Conservation (phyloP, 176 grass and related monocot species). For the Saccharum spontaneum region DNA sequence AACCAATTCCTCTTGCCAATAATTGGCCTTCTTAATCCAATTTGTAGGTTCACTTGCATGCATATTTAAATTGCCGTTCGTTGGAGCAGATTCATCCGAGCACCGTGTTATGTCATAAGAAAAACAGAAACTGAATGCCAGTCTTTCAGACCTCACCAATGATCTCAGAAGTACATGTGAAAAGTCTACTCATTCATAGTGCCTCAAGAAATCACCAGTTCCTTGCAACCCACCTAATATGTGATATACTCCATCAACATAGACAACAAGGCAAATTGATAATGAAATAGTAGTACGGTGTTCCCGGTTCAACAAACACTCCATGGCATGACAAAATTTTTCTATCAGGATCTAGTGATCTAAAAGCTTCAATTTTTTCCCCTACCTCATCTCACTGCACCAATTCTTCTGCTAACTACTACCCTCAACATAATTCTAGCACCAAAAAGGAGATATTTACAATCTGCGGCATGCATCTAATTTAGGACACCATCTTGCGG, state of each 20-base stretch:
- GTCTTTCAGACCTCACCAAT: neutral
- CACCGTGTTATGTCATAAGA: conserved; percentile 2
- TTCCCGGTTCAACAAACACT: conserved; percentile 21
- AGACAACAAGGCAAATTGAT: conserved; percentile 10
- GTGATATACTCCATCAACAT: neutral
- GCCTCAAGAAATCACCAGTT: neutral
- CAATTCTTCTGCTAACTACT: conserved; percentile 23
- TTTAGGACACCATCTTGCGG: conserved; percentile 35
- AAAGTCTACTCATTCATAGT: neutral
- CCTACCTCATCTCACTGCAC: neutral
- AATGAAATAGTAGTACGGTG: neutral
- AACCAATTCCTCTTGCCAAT: neutral
- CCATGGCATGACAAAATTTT: conserved; percentile 45
- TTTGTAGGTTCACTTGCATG: conserved; percentile 10
- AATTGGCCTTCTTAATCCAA: conserved; percentile 11
- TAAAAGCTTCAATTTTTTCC: neutral
- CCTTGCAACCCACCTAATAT: conserved; percentile 17
- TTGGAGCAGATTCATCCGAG: conserved; percentile 3
- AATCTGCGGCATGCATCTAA: neutral
- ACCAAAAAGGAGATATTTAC: conserved; percentile 25
- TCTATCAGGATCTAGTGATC: conserved; percentile 26
- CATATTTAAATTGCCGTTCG: neutral
- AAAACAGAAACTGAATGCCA: neutral
- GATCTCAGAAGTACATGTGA: neutral
- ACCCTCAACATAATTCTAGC: conserved; percentile 26